Evolutionary conservation across 2,329 filamentous ascomycete species (phyloP), one percentile per base, ranked within the genome.

Genomic region (Scortechinia acanthostroma): DNA sequence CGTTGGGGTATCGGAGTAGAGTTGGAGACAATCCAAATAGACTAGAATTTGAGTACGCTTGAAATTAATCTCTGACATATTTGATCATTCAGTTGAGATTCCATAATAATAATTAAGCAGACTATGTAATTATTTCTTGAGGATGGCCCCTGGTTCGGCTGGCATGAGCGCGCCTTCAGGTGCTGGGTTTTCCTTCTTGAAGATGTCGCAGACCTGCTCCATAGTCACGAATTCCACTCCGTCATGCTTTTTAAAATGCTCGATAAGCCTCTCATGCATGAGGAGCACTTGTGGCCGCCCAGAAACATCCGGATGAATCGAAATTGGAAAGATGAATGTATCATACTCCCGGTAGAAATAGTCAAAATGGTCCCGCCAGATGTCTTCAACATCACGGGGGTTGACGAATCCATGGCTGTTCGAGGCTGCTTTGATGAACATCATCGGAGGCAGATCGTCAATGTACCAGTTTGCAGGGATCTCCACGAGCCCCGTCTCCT

Each of bases 331-430:
- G 44, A 88, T 75, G 49, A 88, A 88, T 52, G 86, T 81, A 52
- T 89, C 83, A 50, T 87, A 83, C 59, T 89, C 83, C 21, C 83
- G 70, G 58, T 89, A 89, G 54, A 86, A 88, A 61, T 88, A 88
- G 52, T 83, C 74, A 48, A 85, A 85, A 50, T 84, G 78, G 48
- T 84, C 77, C 42, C 73, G 64, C 80, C 79, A 84, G 23, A 83
- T 71, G 23, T 80, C 76, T 53, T 85, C 78, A 1, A 84, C 71
- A 48, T 81, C 77, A n/a, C 73, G 62, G 1, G 73, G 64, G 46
- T 74, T 73, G 16, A 72, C 68, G 51, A 64, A 83, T 4, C 82
- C 82, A 53, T 86, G 80, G n/a, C 69, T 75, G 52, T 85, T 85
- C 1, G 79, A 64, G 0, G 74, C 68, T 10, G 72, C 74, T 60